These are phyloP conservation scores for Backusella sp. DNA, from an alignment of 192 early-diverging fungal genomes.

Conservation along the genomic window DNA sequence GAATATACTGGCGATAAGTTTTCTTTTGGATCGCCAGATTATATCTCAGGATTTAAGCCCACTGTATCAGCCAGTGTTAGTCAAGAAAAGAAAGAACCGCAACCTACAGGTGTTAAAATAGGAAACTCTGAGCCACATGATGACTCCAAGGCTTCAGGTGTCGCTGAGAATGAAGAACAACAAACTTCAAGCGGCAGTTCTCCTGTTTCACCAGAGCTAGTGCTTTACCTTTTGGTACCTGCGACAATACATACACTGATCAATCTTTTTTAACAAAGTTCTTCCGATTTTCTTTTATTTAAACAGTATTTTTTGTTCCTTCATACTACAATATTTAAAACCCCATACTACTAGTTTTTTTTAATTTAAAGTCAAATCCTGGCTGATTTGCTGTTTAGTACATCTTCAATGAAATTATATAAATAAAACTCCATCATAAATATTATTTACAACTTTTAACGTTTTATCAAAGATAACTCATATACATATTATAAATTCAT, in stretches of 20 bases:
- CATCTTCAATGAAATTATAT: no score
- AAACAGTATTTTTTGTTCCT: no score
- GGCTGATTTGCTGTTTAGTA: no score
- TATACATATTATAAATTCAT: no score
- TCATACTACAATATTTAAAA: no score
- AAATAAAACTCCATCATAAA: no score
- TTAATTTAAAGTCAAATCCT: no score
- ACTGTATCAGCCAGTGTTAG: neutral
- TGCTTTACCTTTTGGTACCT: neutral
- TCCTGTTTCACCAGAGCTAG: neutral
- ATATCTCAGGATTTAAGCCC: neutral
- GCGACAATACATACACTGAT: neutral
- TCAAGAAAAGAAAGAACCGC: neutral
- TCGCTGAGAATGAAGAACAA: neutral
- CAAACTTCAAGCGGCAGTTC: neutral
- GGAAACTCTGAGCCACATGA: neutral
- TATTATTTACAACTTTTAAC: no score
- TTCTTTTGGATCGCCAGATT: constrained; percentile 38
- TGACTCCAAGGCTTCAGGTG: neutral
- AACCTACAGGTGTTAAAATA: neutral
- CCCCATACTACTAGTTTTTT: no score
- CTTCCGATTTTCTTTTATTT: no score
- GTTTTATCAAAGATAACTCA: no score
- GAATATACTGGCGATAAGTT: constrained; percentile 41
- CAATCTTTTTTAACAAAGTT: neutral